Percentiles rank a stretch among this genome's conserved stretches.
phyloP scores from a whole-genome alignment of 139 green algal genomes.

The Chlamydomonas schloesseri region DNA sequence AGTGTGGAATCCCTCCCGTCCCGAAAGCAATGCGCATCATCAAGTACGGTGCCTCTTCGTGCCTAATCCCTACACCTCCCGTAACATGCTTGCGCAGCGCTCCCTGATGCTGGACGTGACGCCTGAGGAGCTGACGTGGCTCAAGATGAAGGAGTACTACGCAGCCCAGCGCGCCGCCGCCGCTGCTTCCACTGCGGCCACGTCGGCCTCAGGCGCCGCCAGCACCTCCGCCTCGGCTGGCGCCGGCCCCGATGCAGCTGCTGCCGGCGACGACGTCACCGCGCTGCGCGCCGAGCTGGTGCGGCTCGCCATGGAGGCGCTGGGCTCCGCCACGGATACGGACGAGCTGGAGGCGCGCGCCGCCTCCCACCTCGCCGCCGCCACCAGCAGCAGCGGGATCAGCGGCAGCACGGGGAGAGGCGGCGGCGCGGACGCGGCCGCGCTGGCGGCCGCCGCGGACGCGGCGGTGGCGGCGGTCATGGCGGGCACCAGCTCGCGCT shows the following conservation, averaged over 20 bases:
- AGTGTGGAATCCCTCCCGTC: too few species aligned
- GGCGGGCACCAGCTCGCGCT: neutral
- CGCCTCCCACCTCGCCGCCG: too few species aligned
- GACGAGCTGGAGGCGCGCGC: too few species aligned
- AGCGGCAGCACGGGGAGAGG: too few species aligned
- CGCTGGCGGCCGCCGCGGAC: neutral
- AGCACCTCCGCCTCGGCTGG: neutral
- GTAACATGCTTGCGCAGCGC: neutral
- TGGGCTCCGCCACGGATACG: too few species aligned
- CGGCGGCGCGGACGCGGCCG: too few species aligned
- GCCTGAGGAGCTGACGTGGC: conserved; percentile 35
- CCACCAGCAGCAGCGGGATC: too few species aligned
- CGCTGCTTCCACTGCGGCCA: neutral
- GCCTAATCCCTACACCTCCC: neutral
- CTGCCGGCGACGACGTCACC: too few species aligned
- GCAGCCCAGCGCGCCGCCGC: neutral
- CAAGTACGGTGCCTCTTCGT: too few species aligned
- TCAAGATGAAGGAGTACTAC: conserved; percentile 24
- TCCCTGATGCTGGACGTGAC: conserved; percentile 3
- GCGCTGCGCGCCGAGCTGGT: too few species aligned
- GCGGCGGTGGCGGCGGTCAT: neutral
- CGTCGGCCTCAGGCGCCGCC: neutral
- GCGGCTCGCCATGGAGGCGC: too few species aligned
- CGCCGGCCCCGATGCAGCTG: neutral
- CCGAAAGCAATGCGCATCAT: too few species aligned